Evolutionary conservation across 495 filamentous ascomycete species (phyloP).

Genomic region (Neurospora sp.): DNA sequence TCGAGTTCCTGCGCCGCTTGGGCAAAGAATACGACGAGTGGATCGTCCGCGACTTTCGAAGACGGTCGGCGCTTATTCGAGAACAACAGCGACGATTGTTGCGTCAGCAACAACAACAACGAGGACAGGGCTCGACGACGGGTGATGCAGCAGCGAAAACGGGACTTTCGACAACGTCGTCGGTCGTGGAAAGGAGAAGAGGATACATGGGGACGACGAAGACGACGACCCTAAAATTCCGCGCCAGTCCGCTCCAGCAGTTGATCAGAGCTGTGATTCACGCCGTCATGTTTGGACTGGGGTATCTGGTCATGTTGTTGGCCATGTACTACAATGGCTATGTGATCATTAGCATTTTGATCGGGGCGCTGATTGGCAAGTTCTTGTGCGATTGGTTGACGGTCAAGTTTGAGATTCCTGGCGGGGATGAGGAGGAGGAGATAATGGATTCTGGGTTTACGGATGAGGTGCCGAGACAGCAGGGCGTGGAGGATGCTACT

Average conservation of each 20-base stretch:
- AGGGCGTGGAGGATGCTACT: conserved; percentile 15
- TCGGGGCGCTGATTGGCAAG: conserved; percentile 40
- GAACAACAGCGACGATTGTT: background rate
- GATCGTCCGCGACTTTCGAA: conserved; percentile 30
- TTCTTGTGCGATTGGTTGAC: conserved; percentile 37
- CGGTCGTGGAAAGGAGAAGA: background rate
- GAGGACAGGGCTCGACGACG: too few relatives aligned
- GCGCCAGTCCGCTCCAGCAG: conserved; percentile 40
- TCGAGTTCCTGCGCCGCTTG: conserved; percentile 43
- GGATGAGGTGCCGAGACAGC: background rate
- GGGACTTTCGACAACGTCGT: background rate
- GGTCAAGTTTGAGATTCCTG: background rate
- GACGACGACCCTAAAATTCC: conserved; percentile 24
- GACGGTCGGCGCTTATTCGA: too few relatives aligned
- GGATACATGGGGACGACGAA: background rate
- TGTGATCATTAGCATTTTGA: conserved; percentile 46
- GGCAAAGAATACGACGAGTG: conserved; percentile 45
- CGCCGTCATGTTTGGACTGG: conserved; percentile 40
- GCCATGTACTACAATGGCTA: conserved; percentile 50
- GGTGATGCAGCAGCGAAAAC: background rate
- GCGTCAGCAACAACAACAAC: background rate
- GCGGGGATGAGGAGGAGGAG: background rate
- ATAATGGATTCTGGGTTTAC: background rate
- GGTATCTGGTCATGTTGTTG: conserved; percentile 48
- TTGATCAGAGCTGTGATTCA: conserved; percentile 38